These are phyloP conservation scores for Candida sojae DNA, from an alignment of 1,139 yeast genomes.

Conservation along the genomic window DNA sequence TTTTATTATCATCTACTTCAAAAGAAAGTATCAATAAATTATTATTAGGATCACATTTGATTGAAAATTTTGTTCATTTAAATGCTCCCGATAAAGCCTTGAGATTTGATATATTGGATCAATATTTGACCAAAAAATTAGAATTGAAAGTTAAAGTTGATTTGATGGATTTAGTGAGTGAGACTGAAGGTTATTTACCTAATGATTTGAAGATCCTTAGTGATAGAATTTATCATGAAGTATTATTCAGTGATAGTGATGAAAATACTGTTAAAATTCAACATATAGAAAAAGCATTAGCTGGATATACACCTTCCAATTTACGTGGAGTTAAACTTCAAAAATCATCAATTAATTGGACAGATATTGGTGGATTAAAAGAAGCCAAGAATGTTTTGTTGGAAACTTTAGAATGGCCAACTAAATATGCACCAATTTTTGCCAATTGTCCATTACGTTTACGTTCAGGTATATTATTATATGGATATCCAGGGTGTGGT, in stretches of 20 bases:
- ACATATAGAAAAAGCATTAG: slow-evolving; percentile 58
- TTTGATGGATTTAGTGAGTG: slow-evolving; percentile 69
- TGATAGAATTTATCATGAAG: slow-evolving; percentile 75
- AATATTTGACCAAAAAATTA: slow-evolving; percentile 40
- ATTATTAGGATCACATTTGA: slow-evolving; percentile 66
- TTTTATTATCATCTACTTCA: slow-evolving; percentile 61
- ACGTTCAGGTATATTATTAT: slow-evolving; percentile 84
- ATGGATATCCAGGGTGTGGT: slow-evolving; percentile 98
- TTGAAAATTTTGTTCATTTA: slow-evolving; percentile 63
- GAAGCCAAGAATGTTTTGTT: slow-evolving; percentile 75
- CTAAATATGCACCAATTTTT: slow-evolving; percentile 92
- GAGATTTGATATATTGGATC: slow-evolving; percentile 52
- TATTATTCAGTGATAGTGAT: slow-evolving; percentile 35
- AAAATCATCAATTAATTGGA: slow-evolving; percentile 76
- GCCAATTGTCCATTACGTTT: slow-evolving; percentile 82
- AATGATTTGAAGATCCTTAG: slow-evolving; percentile 72
- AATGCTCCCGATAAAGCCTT: slow-evolving; percentile 71
- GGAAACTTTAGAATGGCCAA: slow-evolving; percentile 97
- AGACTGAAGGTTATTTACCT: slow-evolving; percentile 89
- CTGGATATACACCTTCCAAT: slow-evolving; percentile 76
- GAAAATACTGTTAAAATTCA: slow-evolving; percentile 19
- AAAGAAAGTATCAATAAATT: slow-evolving; percentile 66
- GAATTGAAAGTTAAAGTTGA: slow-evolving; percentile 48
- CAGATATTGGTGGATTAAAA: slow-evolving; percentile 83
- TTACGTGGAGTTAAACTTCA: slow-evolving; percentile 86